Percentiles rank a stretch among this genome's conserved stretches.
phyloP scores from a whole-genome alignment of 75 land plant species.

The Azolla pinnata region DNA sequence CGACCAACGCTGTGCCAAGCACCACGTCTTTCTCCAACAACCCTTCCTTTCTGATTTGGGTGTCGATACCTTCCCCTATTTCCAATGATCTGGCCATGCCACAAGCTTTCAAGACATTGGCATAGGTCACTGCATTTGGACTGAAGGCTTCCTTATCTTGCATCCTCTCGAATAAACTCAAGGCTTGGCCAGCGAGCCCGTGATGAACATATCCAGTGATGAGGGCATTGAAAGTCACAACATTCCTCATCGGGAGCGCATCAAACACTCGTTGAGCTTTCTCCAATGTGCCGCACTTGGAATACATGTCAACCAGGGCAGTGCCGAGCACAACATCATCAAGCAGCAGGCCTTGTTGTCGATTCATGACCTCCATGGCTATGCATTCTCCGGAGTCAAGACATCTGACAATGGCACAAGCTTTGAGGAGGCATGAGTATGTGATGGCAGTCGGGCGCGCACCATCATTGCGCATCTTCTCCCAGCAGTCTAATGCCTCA shows the following conservation, averaged over 20 bases:
- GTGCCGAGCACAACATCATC: conserved; percentile 6
- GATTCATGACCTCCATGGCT: background rate
- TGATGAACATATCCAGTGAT: conserved; percentile 5
- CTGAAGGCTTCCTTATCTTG: conserved; percentile 7
- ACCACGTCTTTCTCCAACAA: conserved; percentile 1
- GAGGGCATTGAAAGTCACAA: conserved; percentile 5
- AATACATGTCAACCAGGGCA: conserved; percentile 15
- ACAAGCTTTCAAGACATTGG: conserved; percentile 9
- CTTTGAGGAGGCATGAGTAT: conserved; percentile 8
- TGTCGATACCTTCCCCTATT: conserved; percentile 3
- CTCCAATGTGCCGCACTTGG: conserved; percentile 10
- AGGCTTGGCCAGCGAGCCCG: conserved; percentile 4
- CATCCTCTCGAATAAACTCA: conserved; percentile 3
- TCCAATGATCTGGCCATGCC: conserved; percentile 7
- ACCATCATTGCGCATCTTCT: conserved; percentile 12
- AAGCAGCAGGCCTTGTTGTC: background rate
- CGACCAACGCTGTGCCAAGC: conserved; percentile 8
- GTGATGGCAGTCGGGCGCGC: conserved; percentile 10
- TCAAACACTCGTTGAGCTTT: conserved; percentile 5
- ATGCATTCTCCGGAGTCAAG: conserved; percentile 5
- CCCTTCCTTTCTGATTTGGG: background rate
- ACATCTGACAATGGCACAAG: conserved; percentile 6
- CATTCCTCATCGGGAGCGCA: background rate
- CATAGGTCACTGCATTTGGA: conserved; percentile 2
- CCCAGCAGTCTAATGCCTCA: conserved; percentile 11